These are phyloP conservation scores for Brassica carinata DNA, from an alignment of 345 rosid species.

Conservation along the genomic window DNA sequence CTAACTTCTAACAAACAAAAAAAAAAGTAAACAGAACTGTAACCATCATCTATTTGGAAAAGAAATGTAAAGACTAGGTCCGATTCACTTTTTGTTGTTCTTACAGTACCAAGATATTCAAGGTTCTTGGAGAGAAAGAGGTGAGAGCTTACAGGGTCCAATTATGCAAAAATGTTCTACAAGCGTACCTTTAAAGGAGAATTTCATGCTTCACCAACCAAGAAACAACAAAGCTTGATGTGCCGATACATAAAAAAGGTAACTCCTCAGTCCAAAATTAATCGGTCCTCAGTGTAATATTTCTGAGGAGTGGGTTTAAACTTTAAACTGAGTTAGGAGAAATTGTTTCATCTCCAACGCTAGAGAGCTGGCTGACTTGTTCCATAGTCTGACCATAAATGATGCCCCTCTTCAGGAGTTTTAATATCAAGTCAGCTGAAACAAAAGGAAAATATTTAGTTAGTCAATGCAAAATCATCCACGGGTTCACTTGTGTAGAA, in stretches of 20 bases:
- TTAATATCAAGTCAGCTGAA: conserved; percentile 14
- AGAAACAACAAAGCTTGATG: conserved; percentile 22
- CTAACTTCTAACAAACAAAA: background rate
- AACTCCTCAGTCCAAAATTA: conserved; percentile 16
- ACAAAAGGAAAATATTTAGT: conserved; percentile 1
- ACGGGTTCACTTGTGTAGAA: background rate
- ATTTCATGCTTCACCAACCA: conserved; percentile 25
- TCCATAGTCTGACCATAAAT: conserved; percentile 16
- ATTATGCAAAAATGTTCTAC: background rate
- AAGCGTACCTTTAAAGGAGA: conserved; percentile 10
- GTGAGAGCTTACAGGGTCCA: conserved; percentile 11
- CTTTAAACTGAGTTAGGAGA: conserved; percentile 13
- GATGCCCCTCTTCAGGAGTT: conserved; percentile 21
- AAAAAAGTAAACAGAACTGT: background rate
- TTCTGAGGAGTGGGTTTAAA: conserved; percentile 27
- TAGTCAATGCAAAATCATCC: conserved; percentile 19
- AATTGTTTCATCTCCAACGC: conserved; percentile 1
- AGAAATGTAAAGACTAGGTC: background rate
- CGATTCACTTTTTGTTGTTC: background rate
- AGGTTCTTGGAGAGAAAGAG: conserved; percentile 1
- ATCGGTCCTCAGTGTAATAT: conserved; percentile 20
- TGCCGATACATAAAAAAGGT: conserved; percentile 2
- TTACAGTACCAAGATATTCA: conserved; percentile 2
- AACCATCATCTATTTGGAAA: conserved; percentile 11
- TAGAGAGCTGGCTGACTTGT: conserved; percentile 14